Evolutionary conservation across 768 basidiomycete species (phyloP).

Genomic region (Daedalea quercina): DNA sequence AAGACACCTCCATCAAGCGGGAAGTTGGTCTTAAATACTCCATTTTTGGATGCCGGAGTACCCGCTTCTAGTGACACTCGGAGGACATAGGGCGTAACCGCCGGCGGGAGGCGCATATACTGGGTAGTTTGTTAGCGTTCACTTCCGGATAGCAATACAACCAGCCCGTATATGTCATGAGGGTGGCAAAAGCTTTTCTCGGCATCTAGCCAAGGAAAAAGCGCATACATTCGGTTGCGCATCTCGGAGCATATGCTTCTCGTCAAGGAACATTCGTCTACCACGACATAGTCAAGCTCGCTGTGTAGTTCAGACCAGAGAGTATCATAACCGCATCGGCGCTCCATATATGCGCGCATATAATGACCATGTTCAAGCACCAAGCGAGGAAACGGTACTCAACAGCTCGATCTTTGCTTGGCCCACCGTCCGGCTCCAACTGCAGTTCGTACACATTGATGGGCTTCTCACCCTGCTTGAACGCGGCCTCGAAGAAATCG

Average conservation of each 20-base stretch:
- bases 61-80: constrained; percentile 91
- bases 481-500: constrained; percentile 70
- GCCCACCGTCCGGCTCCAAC: constrained; percentile 88
- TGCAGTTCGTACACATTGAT: constrained; percentile 82
- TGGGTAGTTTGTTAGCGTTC: constrained; percentile 24
- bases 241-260: too few relatives aligned
- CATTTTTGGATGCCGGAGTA: constrained; percentile 84
- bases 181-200: too few relatives aligned
- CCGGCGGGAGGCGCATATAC: constrained; percentile 96
- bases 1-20: constrained; percentile 90
- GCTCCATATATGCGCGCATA: constrained; percentile 3
- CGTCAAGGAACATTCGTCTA: too few relatives aligned
- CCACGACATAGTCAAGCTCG: background rate
- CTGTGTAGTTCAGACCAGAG: background rate
- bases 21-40: constrained; percentile 93
- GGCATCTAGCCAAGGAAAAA: too few relatives aligned
- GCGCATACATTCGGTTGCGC: too few relatives aligned
- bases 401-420: constrained; percentile 78
- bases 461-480: constrained; percentile 47
- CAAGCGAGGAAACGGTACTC: constrained; percentile 10
- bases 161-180: background rate
- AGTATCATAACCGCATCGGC: constrained; percentile 3
- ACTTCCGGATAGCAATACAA: background rate
- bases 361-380: too few relatives aligned
- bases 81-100: constrained; percentile 81